Evolutionary conservation across 208 protist species (phyloP), one percentile per base, ranked within the genome.

Genomic region (Wallacemonas sp.): DNA sequence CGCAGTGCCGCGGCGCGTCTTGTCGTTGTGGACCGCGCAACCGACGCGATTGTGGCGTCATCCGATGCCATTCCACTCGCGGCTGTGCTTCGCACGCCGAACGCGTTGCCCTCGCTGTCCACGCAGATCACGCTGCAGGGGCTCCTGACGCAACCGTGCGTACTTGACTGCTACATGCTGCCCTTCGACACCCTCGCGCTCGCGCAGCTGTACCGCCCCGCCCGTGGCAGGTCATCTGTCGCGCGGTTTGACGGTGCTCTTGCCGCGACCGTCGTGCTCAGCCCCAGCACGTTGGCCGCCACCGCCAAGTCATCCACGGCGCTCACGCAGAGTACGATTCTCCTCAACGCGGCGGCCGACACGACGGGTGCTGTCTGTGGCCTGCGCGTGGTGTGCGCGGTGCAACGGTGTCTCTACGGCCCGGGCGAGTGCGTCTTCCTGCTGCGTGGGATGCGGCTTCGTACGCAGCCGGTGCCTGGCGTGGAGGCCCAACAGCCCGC

Each of bases 381-480:
- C 4, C 30, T 58, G 30, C 23, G 6, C 3, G 19, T 58, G 30
- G 52, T 29, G n/a, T 58, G 52, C 23, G 52, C 52, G 12, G 32
- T 58, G 30, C 52, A 58, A 21, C 52, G 52, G n/a, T 58, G 52
- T 21, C n/a, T 21, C 14, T 58, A 58, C 52, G 32, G 30, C 30
- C 52, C 52, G 14, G 23, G 17, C n/a, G 52, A 58, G 32, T 58
- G 52, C 32, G 52, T 58, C 3, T 58, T 58, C 27, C 52, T 58
- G 14, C 52, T 58, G n/a, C 52, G 52, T 29, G 6, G 29, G 14
- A 21, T 58, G 32, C 52, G 52, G 6, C 30, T 58, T 21, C 52
- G 52, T 24, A n/a, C 26, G 5, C 52, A 58, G 52, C 52, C 52
- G 52, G 32, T 58, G 14, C 52, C 52, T 0, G 52, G 52, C 24